Evolutionary conservation across 495 filamentous ascomycete species (phyloP), one percentile per base, ranked within the genome.

Genomic region (Penicillium macrosclerotiorum): DNA sequence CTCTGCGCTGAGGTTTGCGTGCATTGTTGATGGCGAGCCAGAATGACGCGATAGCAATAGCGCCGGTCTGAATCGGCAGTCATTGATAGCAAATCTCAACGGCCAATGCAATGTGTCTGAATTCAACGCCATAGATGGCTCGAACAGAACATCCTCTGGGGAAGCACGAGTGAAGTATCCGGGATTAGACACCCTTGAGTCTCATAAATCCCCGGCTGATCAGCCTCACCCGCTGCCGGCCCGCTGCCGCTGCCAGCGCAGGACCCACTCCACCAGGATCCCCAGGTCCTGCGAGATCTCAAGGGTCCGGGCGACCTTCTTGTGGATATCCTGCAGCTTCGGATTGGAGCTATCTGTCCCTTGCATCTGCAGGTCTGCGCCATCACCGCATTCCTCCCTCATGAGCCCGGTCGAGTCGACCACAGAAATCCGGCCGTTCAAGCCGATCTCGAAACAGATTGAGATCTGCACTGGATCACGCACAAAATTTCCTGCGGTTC

Each of bases 381-480:
- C 22, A 25, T 44, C 32, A 12, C 31, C 36, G 5, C 27, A 42
- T 4, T 63, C 57, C 3, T 55, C 53, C 30, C 58, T 57, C 23
- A 49, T 42, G 30, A 65, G 42, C 8, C 69, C 67, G 13, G 67
- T 45, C 8, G 66, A 57, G 14, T 74, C 64, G 20, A 71, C 57
- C 3, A 75, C 64, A 1, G 69, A 62, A 12, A 89, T 72, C 3
- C 67, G 69, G 1, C 81, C 86, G 50, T 86, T 84, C 29, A 78
- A 64, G 13, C 77, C 76, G 18, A 89, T 74, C 51, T 82, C 80
- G 22, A 90, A 71, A 39, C 64, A 63, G 18, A 75, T 55, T 2
- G 69, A 67, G 5, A 68, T 54, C 34, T 61, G 59, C 11, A 49
- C 49, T 14, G 55, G 34, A 3, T 43, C 17, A 42, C 31, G 32